Percentiles rank a stretch among this genome's conserved stretches.
These are phyloP conservation scores for Aurinia saxatilis DNA, from an alignment of 345 rosid genomes.

Conservation along the genomic window DNA sequence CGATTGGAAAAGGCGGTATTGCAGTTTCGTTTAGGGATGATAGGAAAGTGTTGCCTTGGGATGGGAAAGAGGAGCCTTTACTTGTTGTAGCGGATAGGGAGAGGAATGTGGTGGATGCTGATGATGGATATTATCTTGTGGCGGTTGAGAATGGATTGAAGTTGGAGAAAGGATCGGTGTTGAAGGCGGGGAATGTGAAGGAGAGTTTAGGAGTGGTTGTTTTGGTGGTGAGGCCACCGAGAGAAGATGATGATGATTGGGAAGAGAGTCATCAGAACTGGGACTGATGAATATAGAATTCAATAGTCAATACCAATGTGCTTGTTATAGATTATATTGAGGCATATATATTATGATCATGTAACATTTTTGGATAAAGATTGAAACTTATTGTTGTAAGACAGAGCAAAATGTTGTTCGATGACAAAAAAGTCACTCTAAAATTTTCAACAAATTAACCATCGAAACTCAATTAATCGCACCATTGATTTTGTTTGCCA, in stretches of 20 bases:
- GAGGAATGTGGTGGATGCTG: slow-evolving; percentile 43
- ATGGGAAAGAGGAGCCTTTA: slow-evolving; percentile 65
- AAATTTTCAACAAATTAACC: too few species aligned
- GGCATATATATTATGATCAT: background rate
- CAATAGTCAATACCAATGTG: background rate
- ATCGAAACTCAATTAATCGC: too few species aligned
- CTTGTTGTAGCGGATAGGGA: slow-evolving; percentile 68
- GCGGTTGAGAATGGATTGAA: slow-evolving; percentile 38
- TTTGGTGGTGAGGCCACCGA: slow-evolving; percentile 75
- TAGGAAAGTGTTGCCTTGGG: slow-evolving; percentile 60
- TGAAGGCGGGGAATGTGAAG: slow-evolving; percentile 41
- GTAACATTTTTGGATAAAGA: slow-evolving; percentile 25
- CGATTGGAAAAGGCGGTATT: slow-evolving; percentile 49
- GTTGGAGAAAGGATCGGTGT: slow-evolving; percentile 62
- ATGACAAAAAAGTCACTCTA: too few species aligned
- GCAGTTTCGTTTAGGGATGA: slow-evolving; percentile 72
- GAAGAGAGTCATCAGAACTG: slow-evolving; percentile 59
- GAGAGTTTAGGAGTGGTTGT: slow-evolving; percentile 52
- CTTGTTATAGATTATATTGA: slow-evolving; percentile 13
- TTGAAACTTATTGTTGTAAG: slow-evolving; percentile 14
- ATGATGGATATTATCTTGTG: slow-evolving; percentile 70
- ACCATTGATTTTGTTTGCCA: too few species aligned
- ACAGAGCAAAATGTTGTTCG: too few species aligned
- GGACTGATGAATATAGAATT: slow-evolving; percentile 40
- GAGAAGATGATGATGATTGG: slow-evolving; percentile 50